Evolutionary conservation across 2,329 filamentous ascomycete genomes (phyloP).

Genomic region (Seiridium unicorne): DNA sequence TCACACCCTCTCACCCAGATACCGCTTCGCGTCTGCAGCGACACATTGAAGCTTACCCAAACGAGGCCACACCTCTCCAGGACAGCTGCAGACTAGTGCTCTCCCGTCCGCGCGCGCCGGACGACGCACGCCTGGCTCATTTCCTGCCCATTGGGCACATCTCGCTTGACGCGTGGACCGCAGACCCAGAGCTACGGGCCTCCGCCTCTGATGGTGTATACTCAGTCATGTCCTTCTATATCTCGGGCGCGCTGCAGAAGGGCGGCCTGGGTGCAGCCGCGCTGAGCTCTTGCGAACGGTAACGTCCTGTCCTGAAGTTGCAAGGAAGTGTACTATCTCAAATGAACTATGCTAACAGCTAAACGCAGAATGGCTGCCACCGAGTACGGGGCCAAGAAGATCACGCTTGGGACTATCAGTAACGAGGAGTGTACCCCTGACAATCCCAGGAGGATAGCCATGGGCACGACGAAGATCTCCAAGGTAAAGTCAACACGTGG

Average conservation of each 20-base stretch:
- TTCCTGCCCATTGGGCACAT: constrained; percentile 32
- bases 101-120: constrained; percentile 15
- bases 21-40: constrained; percentile 14
- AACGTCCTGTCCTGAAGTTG: not conserved
- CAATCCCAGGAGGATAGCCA: constrained; percentile 19
- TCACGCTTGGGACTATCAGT: constrained; percentile 21
- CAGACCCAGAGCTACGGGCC: constrained; percentile 13
- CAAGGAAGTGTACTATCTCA: not conserved
- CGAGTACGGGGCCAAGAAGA: constrained; percentile 18
- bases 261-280: constrained; percentile 20
- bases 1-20: constrained; percentile 10
- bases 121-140: not conserved
- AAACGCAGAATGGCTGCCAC: constrained; percentile 17
- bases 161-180: constrained; percentile 20
- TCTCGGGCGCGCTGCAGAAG: constrained; percentile 20
- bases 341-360: not conserved
- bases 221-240: constrained; percentile 22
- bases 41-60: constrained; percentile 19
- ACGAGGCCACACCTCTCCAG: constrained; percentile 11
- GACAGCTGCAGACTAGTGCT: constrained; percentile 16
- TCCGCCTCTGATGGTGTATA: constrained; percentile 16
- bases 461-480: constrained; percentile 9
- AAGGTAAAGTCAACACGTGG: constrained; percentile 9
- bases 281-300: constrained; percentile 18
- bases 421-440: constrained; percentile 15